phyloP scores from a whole-genome alignment of 805 yeast genomes.

The Cyberlindnera veronae region DNA sequence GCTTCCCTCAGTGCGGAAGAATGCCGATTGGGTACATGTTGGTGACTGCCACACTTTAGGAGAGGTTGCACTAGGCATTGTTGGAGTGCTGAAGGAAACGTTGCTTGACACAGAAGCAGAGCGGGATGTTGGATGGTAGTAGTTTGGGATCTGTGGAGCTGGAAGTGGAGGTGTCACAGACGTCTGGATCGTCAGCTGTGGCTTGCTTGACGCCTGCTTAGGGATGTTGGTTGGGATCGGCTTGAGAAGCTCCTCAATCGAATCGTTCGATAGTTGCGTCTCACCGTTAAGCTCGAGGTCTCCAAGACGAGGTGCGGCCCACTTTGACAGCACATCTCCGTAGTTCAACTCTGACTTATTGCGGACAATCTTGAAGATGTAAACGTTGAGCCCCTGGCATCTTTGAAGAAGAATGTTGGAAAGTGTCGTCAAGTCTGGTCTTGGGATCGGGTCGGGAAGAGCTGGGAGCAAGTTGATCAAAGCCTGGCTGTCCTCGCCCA shows the following conservation, averaged over 20 bases:
- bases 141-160: slow-evolving; percentile 11
- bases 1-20: slow-evolving; percentile 5
- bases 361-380: slow-evolving; percentile 36
- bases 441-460: slow-evolving; percentile 47
- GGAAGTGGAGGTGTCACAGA: slow-evolving; percentile 27
- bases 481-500: background rate
- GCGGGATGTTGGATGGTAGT: background rate
- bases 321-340: slow-evolving; percentile 26
- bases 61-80: slow-evolving; percentile 7
- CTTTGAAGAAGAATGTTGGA: slow-evolving; percentile 33
- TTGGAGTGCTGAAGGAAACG: slow-evolving; percentile 2
- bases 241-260: slow-evolving; percentile 21
- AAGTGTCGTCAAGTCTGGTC: slow-evolving; percentile 31
- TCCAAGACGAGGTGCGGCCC: slow-evolving; percentile 29
- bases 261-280: slow-evolving; percentile 15
- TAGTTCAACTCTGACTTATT: slow-evolving; percentile 25
- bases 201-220: slow-evolving; percentile 6
- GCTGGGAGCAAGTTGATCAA: slow-evolving; percentile 33
- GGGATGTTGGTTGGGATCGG: slow-evolving; percentile 21
- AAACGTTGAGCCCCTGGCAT: slow-evolving; percentile 38
- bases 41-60: slow-evolving; percentile 27
- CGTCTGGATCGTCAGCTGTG: slow-evolving; percentile 20
- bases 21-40: slow-evolving; percentile 7
- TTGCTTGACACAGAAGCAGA: slow-evolving; percentile 1
- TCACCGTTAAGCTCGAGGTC: slow-evolving; percentile 29